Base-by-base conservation (phyloP, 1,284 basidiomycete species). In the Austroboletus rostrupii region DNA sequence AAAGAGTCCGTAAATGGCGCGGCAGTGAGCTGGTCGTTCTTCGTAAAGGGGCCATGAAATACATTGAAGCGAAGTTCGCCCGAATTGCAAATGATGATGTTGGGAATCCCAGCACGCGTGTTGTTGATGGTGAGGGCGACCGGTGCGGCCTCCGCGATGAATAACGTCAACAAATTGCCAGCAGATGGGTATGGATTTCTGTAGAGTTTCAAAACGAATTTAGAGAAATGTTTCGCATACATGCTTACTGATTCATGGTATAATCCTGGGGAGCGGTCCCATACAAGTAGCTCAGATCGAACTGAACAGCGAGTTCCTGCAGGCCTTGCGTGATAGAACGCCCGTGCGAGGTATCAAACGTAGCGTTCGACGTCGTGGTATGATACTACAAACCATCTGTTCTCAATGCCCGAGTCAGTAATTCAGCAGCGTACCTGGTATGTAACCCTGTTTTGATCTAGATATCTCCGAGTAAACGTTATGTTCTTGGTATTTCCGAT, bases 21-120 rank as follows among this genome's bases (percentile, higher is more conserved):
- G 1, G 80, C 77, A 0, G 86, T 87, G 21, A 90, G 75, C 63
- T 90, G 82, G 65, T 92, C 89, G 65, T 92, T 90, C 61, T 80
- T 80, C 40, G 84, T 85, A 69, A 92, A 92, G 3, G 79, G 56
- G 1, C 89, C 90, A 2, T 72, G 54, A 61, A 79, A 81, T 39
- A 93, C 65, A 59, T 90, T 83, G 69, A 85, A 92, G 43, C 90
- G 80, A 59, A 85, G 76, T n/a, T 75, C 83, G 16, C 85, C 90
- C 2, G 85, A 81, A 67, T 91, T 87, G 46, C 76, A 74, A 53
- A 92, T 79, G 64, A 90, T 80, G 52, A 90, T 68, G 55, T 79
- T 83, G n/a, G 85, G 80, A 47, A 79, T 75, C 12, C 61, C 63
- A 3, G 78, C 73, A 33, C 83, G 77, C 9, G 78, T 72, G 59